Percentiles rank a stretch among this genome's conserved stretches.
These are phyloP conservation scores for Pseudogymnoascus sp. DNA, from an alignment of 2,329 filamentous ascomycete species.

Conservation along the genomic window DNA sequence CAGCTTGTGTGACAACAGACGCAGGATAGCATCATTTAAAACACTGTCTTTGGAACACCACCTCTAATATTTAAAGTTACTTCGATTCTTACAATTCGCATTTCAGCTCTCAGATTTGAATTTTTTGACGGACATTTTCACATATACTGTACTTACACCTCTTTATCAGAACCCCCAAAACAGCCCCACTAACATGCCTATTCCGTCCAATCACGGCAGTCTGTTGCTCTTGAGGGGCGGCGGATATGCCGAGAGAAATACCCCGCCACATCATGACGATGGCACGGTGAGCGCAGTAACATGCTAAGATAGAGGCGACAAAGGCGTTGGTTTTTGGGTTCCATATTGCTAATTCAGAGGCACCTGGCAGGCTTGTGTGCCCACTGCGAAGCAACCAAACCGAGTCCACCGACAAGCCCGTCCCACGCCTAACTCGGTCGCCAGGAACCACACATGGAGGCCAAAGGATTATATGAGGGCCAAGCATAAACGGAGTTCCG, in stretches of 20 bases:
- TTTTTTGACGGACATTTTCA: not conserved
- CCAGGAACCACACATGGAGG: not conserved
- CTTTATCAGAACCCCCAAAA: not conserved
- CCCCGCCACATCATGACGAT: constrained; percentile 1
- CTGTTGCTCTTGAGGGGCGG: not conserved
- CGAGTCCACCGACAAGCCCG: not conserved
- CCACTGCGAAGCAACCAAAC: not conserved
- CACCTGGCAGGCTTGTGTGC: not conserved
- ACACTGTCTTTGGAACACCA: not conserved
- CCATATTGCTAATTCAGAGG: constrained; percentile 5
- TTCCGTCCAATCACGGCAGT: not conserved
- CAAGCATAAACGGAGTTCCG: not conserved
- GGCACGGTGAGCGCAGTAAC: not conserved
- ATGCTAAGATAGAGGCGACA: not conserved
- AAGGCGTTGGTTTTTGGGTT: constrained; percentile 1
- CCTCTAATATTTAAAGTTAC: not conserved
- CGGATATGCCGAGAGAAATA: constrained; percentile 1
- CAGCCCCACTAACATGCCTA: not conserved
- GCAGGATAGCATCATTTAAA: not conserved
- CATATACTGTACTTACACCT: not conserved
- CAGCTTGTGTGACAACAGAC: not conserved
- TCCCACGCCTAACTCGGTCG: not conserved
- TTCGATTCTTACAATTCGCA: not conserved
- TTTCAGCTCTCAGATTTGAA: not conserved
- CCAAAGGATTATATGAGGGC: not conserved